Evolutionary conservation across 2,329 filamentous ascomycete species (phyloP).

Genomic region (Talaromyces sp.): DNA sequence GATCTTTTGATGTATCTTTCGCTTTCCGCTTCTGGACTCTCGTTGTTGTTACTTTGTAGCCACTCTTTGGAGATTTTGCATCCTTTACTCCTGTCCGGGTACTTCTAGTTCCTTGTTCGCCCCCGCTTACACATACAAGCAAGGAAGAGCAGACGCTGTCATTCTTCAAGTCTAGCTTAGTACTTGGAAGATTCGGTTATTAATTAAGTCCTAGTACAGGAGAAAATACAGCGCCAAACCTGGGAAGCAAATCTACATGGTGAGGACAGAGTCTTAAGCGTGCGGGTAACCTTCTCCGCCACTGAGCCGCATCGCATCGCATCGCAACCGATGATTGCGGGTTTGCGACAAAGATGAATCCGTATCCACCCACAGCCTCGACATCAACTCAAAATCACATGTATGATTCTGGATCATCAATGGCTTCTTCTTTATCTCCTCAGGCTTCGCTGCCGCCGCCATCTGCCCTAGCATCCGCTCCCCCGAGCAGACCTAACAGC

Average conservation of each 20-base stretch:
- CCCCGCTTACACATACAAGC: neutral
- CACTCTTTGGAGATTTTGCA: neutral
- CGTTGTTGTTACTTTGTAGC: neutral
- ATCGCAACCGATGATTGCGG: conserved; percentile 9
- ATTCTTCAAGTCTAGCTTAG: neutral
- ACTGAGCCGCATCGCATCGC: conserved; percentile 10
- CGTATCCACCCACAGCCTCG: conserved; percentile 4
- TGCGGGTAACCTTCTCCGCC: neutral
- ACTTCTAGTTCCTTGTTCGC: conserved; percentile 5
- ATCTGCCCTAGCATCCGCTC: conserved; percentile 32
- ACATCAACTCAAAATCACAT: conserved; percentile 1
- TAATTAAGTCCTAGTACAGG: neutral
- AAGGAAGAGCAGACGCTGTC: neutral
- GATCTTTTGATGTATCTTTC: neutral
- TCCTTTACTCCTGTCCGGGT: neutral
- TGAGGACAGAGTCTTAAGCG: neutral
- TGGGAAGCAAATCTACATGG: neutral
- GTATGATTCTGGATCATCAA: conserved; percentile 25
- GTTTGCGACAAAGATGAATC: conserved; percentile 16
- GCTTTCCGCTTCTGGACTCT: neutral
- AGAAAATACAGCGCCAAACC: neutral
- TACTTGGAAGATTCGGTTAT: neutral
- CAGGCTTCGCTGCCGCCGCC: conserved; percentile 29
- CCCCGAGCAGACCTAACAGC: conserved; percentile 38
- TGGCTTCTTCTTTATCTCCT: conserved; percentile 36